Evolutionary conservation across 768 basidiomycete genomes (phyloP), one percentile per base, ranked within the genome.

Genomic region (Lactifluus subvellereus): DNA sequence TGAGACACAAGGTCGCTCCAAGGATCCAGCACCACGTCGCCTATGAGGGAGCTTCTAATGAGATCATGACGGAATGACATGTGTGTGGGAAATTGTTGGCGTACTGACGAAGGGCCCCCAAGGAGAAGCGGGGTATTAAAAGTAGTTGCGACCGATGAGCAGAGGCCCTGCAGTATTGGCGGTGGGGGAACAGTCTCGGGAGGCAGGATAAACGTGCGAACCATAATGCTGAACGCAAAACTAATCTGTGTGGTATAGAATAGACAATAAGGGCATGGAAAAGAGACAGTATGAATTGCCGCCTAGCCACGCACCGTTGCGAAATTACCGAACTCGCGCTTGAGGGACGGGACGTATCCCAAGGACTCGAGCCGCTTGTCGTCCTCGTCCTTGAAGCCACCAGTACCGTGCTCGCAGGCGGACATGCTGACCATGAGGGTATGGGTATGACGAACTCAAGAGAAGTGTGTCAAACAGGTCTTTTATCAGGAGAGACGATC

Each of bases 191-290:
- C 54, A 50, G 47, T 7, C 20, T 49, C 32, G 47, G 35, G 38
- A 0, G 7, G 16, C 30, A 30, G 49, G 60, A 16, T 11, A 18
- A 58, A 22, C 9, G 47, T 47, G 64, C 66, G 16, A 42, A 80
- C 83, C 88, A 89, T 88, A 66, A 89, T 90, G 69, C 85, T 87
- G 76, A 87, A 89, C 20, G 87, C 85, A 72, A 87, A 89, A 70
- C 84, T 84, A 55, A 87, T 87, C 85, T 86, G 64, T 35, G 42
- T 4, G 14, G 27, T 10, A 38, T 22, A 1, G 40, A 40, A 20
- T 33, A 13, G 11, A 6, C 8, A 13, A 47, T n/a, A 16, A 43
- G n/a, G 8, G 48, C 52, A 14, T 8, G 16, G 8, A n/a, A 13
- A n/a, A 22, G 8, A 49, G 45, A 10, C 51, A 42, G 40, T 4